Evolutionary conservation across 768 basidiomycete genomes (phyloP), one percentile per base, ranked within the genome.

Genomic region (Amanita pseudoporphyria): DNA sequence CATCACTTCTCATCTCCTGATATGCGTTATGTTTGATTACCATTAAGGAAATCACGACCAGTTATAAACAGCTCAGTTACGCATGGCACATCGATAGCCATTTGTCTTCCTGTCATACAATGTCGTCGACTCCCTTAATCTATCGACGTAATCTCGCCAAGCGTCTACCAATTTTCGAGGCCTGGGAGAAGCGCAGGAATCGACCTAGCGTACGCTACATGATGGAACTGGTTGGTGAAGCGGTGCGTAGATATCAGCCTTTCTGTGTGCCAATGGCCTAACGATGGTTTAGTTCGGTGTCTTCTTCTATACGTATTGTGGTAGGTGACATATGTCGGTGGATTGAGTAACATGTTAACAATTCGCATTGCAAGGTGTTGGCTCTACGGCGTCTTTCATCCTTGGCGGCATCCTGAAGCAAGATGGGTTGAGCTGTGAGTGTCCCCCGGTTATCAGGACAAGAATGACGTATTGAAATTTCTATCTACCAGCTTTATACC

Each of bases 191-290:
- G 53, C 55, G 66, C 55, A 67, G 74, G 48, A 69, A 76, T 53
- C 65, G 51, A 22, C 59, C 54, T 28, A 52, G 69, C 28, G 62
- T 71, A 5, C 83, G 82, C 52, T 72, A 77, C 72, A 47, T 76
- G 1, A 64, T 74, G 10, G 79, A 87, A 59, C 70, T 76, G 54
- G 65, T 83, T 35, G 82, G 81, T 7, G 84, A 87, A 62, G 64
- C 68, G 56, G 81, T 83, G 58, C 60, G 62, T 59, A 6, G 1
- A 28, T 47, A 32, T 26, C n/a, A 3, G 45, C 16, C 16, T 43
- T 16, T 31, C 9, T 18, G 6, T 31, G 37, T 40, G 30, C 0
- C n/a, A 12, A 16, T 57, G 52, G 52, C 53, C 47, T 43, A 42
- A 30, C 33, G 13, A 16, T 49, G 16, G 46, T 30, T 14, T 52